Conservation (phyloP, 1,284 basidiomycete genomes). For the Malassezia brasiliensis region DNA sequence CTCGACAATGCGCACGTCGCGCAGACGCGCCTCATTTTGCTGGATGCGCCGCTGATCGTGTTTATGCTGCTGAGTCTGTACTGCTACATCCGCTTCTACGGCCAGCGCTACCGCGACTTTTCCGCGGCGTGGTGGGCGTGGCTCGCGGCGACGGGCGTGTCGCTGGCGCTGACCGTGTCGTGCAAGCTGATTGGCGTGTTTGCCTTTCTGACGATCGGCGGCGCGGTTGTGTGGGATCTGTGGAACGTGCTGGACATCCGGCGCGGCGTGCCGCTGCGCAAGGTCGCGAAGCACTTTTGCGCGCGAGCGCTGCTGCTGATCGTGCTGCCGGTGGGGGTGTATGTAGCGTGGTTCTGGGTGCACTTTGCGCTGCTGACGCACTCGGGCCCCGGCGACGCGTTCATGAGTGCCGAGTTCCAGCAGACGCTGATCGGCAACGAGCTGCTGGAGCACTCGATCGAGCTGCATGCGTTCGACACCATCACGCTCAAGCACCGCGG, state of each 20-base stretch:
- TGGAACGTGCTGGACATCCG: conserved; percentile 88
- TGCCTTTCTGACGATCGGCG: conserved; percentile 77
- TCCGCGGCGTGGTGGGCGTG: conserved; percentile 73
- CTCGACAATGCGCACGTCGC: conserved; percentile 97
- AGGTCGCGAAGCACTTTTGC: conserved; percentile 78
- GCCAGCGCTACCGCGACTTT: conserved; percentile 66
- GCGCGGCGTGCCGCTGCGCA: conserved; percentile 61
- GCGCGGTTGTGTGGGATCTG: conserved; percentile 82
- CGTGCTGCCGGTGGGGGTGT: conserved; percentile 73
- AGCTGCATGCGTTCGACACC: conserved; percentile 84
- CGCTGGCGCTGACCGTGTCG: conserved; percentile 88
- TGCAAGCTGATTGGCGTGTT: conserved; percentile 97
- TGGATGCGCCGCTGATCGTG: conserved; percentile 88
- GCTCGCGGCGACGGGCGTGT: conserved; percentile 79
- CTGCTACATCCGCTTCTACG: conserved; percentile 89
- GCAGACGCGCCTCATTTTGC: conserved; percentile 87
- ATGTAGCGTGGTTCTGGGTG: conserved; percentile 90
- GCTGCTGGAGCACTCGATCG: conserved; percentile 75
- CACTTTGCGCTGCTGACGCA: conserved; percentile 84
- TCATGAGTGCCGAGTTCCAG: conserved; percentile 98
- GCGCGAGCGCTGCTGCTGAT: conserved; percentile 83
- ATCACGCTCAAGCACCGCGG: conserved; percentile 82
- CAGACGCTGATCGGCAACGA: conserved; percentile 89
- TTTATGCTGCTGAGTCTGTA: conserved; percentile 91
- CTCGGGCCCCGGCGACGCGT: conserved; percentile 84